phyloP scores from a whole-genome alignment of 768 basidiomycete genomes.

The Terana coerulea region DNA sequence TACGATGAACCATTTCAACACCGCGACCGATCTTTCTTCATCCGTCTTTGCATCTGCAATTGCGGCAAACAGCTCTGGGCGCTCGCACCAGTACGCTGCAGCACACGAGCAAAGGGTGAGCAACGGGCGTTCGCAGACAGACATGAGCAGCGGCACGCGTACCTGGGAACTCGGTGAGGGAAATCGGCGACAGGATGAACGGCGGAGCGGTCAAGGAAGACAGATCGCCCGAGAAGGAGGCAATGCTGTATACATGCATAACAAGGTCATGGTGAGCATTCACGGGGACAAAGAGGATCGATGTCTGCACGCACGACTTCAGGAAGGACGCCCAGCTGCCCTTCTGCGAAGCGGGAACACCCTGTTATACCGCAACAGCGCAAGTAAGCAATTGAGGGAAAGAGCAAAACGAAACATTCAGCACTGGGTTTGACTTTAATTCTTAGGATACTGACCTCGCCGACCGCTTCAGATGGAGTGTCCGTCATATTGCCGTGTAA shows the following conservation, averaged over 20 bases:
- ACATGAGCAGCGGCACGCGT: conserved; percentile 19
- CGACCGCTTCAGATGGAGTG: conserved; percentile 11
- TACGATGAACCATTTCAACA: conserved; percentile 96
- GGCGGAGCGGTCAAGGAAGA: conserved; percentile 82
- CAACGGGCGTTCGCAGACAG: conserved; percentile 1
- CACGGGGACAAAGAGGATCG: neutral
- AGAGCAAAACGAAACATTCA: neutral
- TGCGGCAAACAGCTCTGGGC: conserved; percentile 82
- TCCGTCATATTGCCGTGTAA: conserved; percentile 6
- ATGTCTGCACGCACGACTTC: conserved; percentile 63
- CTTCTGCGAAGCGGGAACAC: conserved; percentile 80
- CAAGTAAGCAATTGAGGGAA: neutral
- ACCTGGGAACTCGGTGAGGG: conserved; percentile 92
- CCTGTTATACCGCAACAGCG: conserved; percentile 29
- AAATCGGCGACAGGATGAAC: conserved; percentile 89
- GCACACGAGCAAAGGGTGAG: neutral
- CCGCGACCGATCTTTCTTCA: conserved; percentile 71
- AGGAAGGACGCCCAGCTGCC: conserved; percentile 88
- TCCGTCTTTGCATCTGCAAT: conserved; percentile 75
- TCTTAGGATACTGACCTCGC: conserved; percentile 9
- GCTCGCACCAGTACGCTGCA: conserved; percentile 95
- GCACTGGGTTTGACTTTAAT: neutral
- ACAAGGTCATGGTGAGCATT: neutral
- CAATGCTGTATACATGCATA: conserved; percentile 47
- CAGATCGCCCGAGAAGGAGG: conserved; percentile 84